Percentiles rank a stretch among this genome's conserved stretches.
Conservation (phyloP, 495 filamentous ascomycete species). For the Neurospora africana region DNA sequence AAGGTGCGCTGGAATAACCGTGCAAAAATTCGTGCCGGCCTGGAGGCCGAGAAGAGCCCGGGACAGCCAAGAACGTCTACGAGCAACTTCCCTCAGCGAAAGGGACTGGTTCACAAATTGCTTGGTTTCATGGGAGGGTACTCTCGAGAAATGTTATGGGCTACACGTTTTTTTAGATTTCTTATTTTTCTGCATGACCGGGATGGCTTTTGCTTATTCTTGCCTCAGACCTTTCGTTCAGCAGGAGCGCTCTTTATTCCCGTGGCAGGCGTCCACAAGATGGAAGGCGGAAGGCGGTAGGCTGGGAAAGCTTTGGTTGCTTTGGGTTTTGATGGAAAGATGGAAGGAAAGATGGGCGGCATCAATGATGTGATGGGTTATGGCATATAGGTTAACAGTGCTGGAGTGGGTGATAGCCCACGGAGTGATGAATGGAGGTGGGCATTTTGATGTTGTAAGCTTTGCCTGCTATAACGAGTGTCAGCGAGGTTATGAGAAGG, state of each 20-base stretch:
- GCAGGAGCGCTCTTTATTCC: constrained; percentile 25
- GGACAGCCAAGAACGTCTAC: constrained; percentile 4
- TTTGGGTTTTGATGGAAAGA: constrained; percentile 4
- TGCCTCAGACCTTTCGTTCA: constrained; percentile 16
- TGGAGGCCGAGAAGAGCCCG: background rate
- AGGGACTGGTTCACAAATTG: constrained; percentile 10
- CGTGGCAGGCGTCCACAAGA: constrained; percentile 30
- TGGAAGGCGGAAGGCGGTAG: background rate
- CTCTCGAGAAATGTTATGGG: constrained; percentile 14
- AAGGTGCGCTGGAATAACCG: constrained; percentile 10
- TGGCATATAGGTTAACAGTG: constrained; percentile 26
- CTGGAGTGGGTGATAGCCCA: background rate
- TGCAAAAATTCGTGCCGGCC: constrained; percentile 3
- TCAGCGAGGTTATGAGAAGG: background rate
- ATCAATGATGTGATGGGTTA: constrained; percentile 17
- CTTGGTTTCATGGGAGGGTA: constrained; percentile 14
- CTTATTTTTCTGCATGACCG: constrained; percentile 35
- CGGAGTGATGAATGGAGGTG: background rate
- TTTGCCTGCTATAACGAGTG: background rate
- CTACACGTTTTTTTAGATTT: constrained; percentile 29
- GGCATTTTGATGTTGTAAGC: background rate
- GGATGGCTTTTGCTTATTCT: constrained; percentile 28
- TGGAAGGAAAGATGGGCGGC: constrained; percentile 8
- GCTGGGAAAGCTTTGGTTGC: constrained; percentile 19
- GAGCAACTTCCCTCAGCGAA: constrained; percentile 6